A percentile compares a stretch with the other conserved stretches of the same genome.
Conservation (phyloP, 768 basidiomycete species). For the Agaricus blazei region DNA sequence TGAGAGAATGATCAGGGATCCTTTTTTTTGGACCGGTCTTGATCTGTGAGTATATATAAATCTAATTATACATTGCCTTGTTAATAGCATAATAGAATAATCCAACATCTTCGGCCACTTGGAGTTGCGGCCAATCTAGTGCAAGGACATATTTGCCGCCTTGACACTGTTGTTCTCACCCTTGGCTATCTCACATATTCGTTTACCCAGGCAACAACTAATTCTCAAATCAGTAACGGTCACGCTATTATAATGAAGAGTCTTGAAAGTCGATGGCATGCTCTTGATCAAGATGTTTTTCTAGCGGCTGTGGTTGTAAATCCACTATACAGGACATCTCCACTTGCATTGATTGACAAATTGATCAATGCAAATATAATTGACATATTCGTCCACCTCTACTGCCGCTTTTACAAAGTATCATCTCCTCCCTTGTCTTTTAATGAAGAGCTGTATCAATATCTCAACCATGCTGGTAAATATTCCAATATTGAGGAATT, state of each 20-base stretch:
- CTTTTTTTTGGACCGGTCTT: neutral
- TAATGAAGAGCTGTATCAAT: no score
- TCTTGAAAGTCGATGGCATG: slow-evolving; percentile 23
- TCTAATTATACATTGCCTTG: neutral
- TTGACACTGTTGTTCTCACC: slow-evolving; percentile 28
- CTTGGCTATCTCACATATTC: slow-evolving; percentile 26
- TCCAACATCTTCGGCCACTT: slow-evolving; percentile 27
- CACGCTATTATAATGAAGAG: slow-evolving; percentile 18
- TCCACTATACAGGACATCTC: slow-evolving; percentile 12
- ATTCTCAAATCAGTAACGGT: no score
- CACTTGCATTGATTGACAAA: neutral
- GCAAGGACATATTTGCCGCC: slow-evolving; percentile 21
- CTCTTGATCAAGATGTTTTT: slow-evolving; percentile 28
- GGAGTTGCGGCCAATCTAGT: slow-evolving; percentile 31
- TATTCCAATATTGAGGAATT: no score
- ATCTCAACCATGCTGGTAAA: no score
- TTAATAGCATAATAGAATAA: slow-evolving; percentile 12
- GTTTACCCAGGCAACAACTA: neutral
- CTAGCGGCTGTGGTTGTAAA: slow-evolving; percentile 30
- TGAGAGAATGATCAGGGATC: no score
- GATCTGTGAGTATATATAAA: no score
- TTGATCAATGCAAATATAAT: neutral
- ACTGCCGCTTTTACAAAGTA: neutral
- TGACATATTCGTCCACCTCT: neutral
- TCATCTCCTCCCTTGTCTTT: neutral